Evolutionary conservation across 331 rosid genomes (phyloP).

Genomic region (Telfairia occidentalis): DNA sequence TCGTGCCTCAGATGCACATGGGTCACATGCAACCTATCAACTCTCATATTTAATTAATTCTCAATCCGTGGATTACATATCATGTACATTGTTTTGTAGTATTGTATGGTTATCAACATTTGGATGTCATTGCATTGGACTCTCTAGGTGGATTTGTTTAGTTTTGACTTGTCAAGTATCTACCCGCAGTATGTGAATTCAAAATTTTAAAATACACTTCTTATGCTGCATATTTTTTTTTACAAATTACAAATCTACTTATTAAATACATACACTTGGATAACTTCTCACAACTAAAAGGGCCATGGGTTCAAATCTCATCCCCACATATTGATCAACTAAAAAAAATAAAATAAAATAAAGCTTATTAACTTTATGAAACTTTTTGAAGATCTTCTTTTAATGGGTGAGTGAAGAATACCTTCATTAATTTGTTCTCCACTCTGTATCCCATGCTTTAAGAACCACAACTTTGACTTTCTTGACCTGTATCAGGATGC

Average conservation of each 20-base stretch:
- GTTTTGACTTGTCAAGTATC: neutral
- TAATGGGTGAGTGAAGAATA: neutral
- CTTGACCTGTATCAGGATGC: neutral
- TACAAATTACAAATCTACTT: neutral
- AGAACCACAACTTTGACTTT: neutral
- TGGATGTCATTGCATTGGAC: neutral
- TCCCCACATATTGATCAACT: too few relatives aligned
- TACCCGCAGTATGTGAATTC: neutral
- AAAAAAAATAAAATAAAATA: too few relatives aligned
- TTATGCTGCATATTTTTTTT: neutral
- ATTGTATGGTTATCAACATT: neutral
- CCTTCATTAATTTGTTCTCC: neutral
- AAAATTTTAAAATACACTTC: neutral
- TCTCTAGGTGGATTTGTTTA: neutral
- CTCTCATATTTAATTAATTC: neutral
- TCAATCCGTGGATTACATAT: neutral
- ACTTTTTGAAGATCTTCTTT: neutral
- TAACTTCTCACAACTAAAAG: too few relatives aligned
- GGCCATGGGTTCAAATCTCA: too few relatives aligned
- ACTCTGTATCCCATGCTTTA: neutral
- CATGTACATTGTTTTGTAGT: neutral
- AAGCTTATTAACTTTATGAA: neutral
- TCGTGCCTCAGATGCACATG: neutral
- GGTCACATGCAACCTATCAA: conserved; percentile 3
- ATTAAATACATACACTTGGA: neutral